phyloP scores from a whole-genome alignment of 768 basidiomycete species.

The Coprinopsis sp. region DNA sequence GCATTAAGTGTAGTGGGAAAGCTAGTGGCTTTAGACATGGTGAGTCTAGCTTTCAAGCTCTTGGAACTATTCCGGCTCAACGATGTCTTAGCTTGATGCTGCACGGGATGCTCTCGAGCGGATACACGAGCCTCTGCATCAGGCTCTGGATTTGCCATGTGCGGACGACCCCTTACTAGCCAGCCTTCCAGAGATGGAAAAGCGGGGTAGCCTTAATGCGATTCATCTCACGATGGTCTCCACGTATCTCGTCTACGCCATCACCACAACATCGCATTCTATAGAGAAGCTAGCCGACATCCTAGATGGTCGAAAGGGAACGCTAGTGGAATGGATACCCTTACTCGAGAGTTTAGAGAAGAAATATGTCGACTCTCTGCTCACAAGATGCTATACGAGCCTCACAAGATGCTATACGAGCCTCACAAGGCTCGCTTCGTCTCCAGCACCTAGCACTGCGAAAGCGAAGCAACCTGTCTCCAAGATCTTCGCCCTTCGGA shows the following conservation, averaged over 20 bases:
- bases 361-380: slow-evolving; percentile 53
- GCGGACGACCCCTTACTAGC: no score
- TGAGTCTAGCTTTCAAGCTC: slow-evolving; percentile 36
- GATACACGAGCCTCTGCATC: slow-evolving; percentile 41
- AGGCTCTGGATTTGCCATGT: slow-evolving; percentile 22
- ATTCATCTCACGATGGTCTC: slow-evolving; percentile 50
- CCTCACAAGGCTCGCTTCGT: slow-evolving; percentile 3
- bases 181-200: no score
- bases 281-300: slow-evolving; percentile 15
- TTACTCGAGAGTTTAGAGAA: slow-evolving; percentile 36
- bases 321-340: slow-evolving; percentile 54
- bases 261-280: slow-evolving; percentile 25
- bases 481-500: slow-evolving; percentile 31
- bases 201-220: no score
- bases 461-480: slow-evolving; percentile 18
- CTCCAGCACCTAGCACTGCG: slow-evolving; percentile 4
- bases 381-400: slow-evolving; percentile 56
- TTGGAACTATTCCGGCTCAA: background rate
- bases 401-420: slow-evolving; percentile 39
- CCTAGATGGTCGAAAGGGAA: slow-evolving; percentile 14
- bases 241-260: slow-evolving; percentile 54
- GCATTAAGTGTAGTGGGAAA: slow-evolving; percentile 66
- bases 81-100: slow-evolving; percentile 43
- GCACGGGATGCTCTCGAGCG: slow-evolving; percentile 42
- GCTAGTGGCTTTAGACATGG: slow-evolving; percentile 64